These are phyloP conservation scores for Debaryomyces maramus DNA, from an alignment of 805 yeast species.

Conservation along the genomic window DNA sequence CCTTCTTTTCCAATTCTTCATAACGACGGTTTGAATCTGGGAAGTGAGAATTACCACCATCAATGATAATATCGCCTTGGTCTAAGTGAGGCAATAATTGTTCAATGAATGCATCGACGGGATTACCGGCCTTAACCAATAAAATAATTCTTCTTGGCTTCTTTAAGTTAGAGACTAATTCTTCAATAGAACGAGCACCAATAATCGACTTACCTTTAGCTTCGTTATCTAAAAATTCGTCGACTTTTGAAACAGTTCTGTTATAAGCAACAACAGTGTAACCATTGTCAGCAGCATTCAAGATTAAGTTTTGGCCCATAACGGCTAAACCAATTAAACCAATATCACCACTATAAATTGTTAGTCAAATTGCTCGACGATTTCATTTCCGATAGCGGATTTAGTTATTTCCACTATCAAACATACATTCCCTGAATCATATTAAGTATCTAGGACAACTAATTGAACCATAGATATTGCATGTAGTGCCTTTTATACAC, in stretches of 20 bases:
- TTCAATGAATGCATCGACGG: slow-evolving; percentile 89
- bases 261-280: slow-evolving; percentile 97
- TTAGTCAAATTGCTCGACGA: slow-evolving; percentile 17
- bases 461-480: too few relatives aligned
- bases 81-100: slow-evolving; percentile 90
- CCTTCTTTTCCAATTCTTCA: slow-evolving; percentile 83
- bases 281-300: slow-evolving; percentile 98
- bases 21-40: slow-evolving; percentile 97
- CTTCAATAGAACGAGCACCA: slow-evolving; percentile 92
- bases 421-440: too few relatives aligned
- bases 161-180: slow-evolving; percentile 84
- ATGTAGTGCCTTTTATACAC: too few relatives aligned
- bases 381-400: slow-evolving; percentile 3
- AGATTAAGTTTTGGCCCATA: slow-evolving; percentile 97
- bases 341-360: slow-evolving; percentile 73
- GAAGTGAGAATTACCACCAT: slow-evolving; percentile 99
- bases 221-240: slow-evolving; percentile 87
- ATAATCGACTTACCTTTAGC: slow-evolving; percentile 96
- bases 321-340: slow-evolving; percentile 99
- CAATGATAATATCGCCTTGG: slow-evolving; percentile 96
- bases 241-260: slow-evolving; percentile 96
- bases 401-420: background rate
- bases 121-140: slow-evolving; percentile 93
- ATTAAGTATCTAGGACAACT: too few relatives aligned
- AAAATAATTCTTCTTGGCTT: slow-evolving; percentile 95